These are phyloP conservation scores for Blastomyces gilchristii DNA, from an alignment of 2,329 filamentous ascomycete genomes.

Conservation along the genomic window DNA sequence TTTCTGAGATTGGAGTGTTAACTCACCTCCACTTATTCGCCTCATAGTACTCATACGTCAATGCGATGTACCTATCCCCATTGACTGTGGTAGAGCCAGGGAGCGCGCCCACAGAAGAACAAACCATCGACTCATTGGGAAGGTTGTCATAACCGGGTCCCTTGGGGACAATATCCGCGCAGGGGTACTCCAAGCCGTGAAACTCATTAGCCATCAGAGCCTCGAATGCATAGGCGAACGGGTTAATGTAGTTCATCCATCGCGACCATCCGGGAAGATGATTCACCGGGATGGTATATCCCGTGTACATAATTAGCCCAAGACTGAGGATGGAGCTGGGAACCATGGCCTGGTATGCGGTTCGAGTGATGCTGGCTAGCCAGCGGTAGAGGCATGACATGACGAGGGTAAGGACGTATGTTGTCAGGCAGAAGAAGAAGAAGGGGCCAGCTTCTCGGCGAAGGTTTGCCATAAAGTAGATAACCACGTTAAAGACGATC, in stretches of 20 bases:
- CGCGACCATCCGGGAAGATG: conserved; percentile 73
- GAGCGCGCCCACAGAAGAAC: conserved; percentile 49
- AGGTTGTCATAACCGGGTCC: conserved; percentile 27
- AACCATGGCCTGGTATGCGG: conserved; percentile 59
- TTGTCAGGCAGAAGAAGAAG: conserved; percentile 56
- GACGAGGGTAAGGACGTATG: conserved; percentile 55
- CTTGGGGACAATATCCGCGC: conserved; percentile 35
- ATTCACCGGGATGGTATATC: conserved; percentile 33
- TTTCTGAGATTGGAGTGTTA: not conserved
- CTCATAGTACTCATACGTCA: conserved; percentile 47
- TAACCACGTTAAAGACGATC: conserved; percentile 62
- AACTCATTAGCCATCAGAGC: conserved; percentile 78
- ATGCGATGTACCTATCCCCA: conserved; percentile 49
- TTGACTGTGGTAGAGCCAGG: conserved; percentile 43
- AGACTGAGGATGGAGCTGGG: conserved; percentile 43
- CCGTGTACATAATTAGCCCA: conserved; percentile 40
- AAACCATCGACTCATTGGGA: conserved; percentile 38
- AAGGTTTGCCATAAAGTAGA: conserved; percentile 84
- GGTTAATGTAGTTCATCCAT: conserved; percentile 75
- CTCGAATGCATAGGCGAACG: conserved; percentile 71
- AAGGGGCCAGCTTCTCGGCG: conserved; percentile 63
- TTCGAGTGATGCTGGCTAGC: conserved; percentile 60
- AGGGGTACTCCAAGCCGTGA: conserved; percentile 49
- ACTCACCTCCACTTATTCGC: conserved; percentile 47
- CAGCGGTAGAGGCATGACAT: conserved; percentile 77